phyloP scores from a whole-genome alignment of 1,284 basidiomycete species.

The Irpex lacteus region DNA sequence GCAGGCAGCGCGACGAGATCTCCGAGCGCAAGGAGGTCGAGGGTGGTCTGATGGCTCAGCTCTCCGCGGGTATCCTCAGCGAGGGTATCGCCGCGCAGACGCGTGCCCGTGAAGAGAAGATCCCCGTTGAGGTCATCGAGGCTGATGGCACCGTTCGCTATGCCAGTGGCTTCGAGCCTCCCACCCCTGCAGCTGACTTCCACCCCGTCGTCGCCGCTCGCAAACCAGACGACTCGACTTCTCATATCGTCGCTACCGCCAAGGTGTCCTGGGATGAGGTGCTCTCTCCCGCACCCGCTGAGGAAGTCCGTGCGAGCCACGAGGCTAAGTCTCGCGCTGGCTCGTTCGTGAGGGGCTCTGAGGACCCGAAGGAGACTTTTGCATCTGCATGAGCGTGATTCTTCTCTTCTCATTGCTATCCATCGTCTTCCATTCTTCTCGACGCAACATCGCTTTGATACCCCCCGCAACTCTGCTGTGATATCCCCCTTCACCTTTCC shows the following conservation, averaged over 20 bases:
- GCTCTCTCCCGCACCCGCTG: slow-evolving; percentile 13
- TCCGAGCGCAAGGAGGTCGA: slow-evolving; percentile 32
- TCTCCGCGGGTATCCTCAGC: slow-evolving; percentile 31
- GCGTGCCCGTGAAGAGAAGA: slow-evolving; percentile 29
- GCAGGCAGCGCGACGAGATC: slow-evolving; percentile 31
- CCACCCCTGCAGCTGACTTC: slow-evolving; percentile 31
- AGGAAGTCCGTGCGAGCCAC: slow-evolving; percentile 1
- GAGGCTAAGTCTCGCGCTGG: background rate
- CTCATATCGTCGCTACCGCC: slow-evolving; percentile 21
- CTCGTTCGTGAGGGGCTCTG: background rate
- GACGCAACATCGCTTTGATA: too few species aligned
- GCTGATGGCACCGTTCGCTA: slow-evolving; percentile 29
- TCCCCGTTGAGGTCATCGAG: slow-evolving; percentile 30
- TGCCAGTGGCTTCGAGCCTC: slow-evolving; percentile 32
- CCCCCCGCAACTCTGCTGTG: background rate
- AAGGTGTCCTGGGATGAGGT: slow-evolving; percentile 29
- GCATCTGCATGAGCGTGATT: background rate
- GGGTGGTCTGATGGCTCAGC: slow-evolving; percentile 33
- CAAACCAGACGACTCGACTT: slow-evolving; percentile 16
- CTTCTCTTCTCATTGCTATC: background rate
- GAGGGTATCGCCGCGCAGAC: slow-evolving; percentile 33
- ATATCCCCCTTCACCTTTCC: background rate
- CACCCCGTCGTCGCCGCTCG: slow-evolving; percentile 22
- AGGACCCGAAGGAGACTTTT: slow-evolving; percentile 7
- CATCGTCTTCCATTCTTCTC: background rate